phyloP scores from a whole-genome alignment of 1,284 basidiomycete species.

The Phaffia rhodozyma region DNA sequence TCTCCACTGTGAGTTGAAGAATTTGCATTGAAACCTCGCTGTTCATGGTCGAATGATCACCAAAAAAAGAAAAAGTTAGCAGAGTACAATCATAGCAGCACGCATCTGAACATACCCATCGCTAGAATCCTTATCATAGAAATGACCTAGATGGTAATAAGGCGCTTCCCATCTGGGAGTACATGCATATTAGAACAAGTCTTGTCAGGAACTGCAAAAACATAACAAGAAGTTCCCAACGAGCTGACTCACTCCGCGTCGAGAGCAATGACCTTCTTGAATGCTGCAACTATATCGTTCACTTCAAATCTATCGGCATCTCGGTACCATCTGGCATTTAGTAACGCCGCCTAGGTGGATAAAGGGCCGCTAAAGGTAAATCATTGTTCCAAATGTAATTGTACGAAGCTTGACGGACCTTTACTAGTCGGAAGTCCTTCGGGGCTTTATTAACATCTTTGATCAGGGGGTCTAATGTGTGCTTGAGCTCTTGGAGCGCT shows the following conservation, averaged over 20 bases:
- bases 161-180: conserved; percentile 65
- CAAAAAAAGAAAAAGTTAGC: conserved; percentile 8
- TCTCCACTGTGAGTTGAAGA: conserved; percentile 52
- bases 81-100: conserved; percentile 21
- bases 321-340: conserved; percentile 87
- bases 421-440: neutral
- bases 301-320: conserved; percentile 73
- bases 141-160: conserved; percentile 73
- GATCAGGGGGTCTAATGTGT: conserved; percentile 42
- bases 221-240: neutral
- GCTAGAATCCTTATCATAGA: conserved; percentile 61
- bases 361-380: conserved; percentile 35
- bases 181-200: conserved; percentile 17
- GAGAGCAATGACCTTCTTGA: conserved; percentile 46
- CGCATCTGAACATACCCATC: conserved; percentile 24
- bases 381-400: conserved; percentile 44
- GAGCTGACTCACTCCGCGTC: conserved; percentile 43
- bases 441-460: neutral
- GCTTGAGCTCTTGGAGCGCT: conserved; percentile 80
- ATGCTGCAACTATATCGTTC: conserved; percentile 50
- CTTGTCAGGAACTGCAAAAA: conserved; percentile 16
- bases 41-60: neutral
- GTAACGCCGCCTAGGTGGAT: conserved; percentile 56
- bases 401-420: neutral
- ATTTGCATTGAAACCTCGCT: conserved; percentile 29